A percentile compares a stretch with the other conserved stretches of the same genome.
These are phyloP conservation scores for Thelephora aurantiotincta DNA, from an alignment of 768 basidiomycete species.

Conservation along the genomic window DNA sequence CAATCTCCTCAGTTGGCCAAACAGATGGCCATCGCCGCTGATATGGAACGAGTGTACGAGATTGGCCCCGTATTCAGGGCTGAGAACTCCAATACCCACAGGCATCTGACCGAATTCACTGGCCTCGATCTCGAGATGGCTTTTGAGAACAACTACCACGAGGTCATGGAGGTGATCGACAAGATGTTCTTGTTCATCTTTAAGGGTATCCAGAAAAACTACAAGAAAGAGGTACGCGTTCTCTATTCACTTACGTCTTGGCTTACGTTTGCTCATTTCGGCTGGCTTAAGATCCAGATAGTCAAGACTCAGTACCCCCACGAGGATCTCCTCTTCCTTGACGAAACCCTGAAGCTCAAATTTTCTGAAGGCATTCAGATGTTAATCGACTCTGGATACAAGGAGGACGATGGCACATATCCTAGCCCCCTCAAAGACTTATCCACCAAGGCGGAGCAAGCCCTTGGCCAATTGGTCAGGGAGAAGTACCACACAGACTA, in stretches of 20 bases:
- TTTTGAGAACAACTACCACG: slow-evolving; percentile 96
- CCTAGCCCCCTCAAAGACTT: slow-evolving; percentile 35
- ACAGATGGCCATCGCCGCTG: slow-evolving; percentile 98
- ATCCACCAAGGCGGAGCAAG: slow-evolving; percentile 89
- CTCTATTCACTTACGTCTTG: neutral
- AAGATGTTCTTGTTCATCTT: slow-evolving; percentile 77
- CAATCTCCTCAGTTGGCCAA: slow-evolving; percentile 97
- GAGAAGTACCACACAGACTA: slow-evolving; percentile 95
- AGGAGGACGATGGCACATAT: slow-evolving; percentile 17
- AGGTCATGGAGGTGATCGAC: slow-evolving; percentile 87
- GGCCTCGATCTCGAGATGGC: slow-evolving; percentile 98
- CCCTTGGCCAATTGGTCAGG: slow-evolving; percentile 82
- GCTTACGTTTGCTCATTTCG: neutral
- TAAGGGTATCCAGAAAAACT: slow-evolving; percentile 62
- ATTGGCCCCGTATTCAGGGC: slow-evolving; percentile 95
- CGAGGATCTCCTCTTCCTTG: slow-evolving; percentile 40
- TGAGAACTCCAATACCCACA: slow-evolving; percentile 93
- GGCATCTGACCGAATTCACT: slow-evolving; percentile 96
- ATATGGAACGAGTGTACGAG: slow-evolving; percentile 97
- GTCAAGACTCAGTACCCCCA: slow-evolving; percentile 36
- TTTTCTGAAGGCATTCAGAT: slow-evolving; percentile 39
- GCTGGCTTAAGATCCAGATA: slow-evolving; percentile 17
- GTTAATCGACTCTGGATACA: slow-evolving; percentile 30
- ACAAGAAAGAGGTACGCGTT: slow-evolving; percentile 56
- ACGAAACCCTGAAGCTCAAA: slow-evolving; percentile 34